These are phyloP conservation scores for Phialophora tarda DNA, from an alignment of 2,329 filamentous ascomycete species.

Conservation along the genomic window DNA sequence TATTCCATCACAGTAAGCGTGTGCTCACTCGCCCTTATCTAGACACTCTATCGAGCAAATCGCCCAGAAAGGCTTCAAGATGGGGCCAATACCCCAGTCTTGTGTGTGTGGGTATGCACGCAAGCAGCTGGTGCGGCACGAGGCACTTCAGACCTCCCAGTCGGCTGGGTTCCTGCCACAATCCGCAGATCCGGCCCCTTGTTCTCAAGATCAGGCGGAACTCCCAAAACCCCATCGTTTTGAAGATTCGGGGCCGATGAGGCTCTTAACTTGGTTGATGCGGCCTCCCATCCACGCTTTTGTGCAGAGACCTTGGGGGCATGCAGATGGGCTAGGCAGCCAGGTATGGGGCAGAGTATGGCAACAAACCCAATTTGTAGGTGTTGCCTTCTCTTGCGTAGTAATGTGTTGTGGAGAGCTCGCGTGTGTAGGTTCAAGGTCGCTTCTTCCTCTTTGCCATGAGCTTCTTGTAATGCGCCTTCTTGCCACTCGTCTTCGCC, in stretches of 20 bases:
- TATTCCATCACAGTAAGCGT: neutral
- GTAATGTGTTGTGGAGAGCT: neutral
- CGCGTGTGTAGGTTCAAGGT: conserved; percentile 11
- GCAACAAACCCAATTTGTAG: neutral
- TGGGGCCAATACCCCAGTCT: neutral
- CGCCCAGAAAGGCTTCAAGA: neutral
- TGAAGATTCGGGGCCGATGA: neutral
- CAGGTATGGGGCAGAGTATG: neutral
- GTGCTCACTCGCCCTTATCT: neutral
- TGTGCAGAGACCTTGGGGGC: neutral
- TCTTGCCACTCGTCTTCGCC: conserved; percentile 84
- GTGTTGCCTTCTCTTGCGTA: neutral
- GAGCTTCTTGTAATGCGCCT: conserved; percentile 83
- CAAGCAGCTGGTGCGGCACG: neutral
- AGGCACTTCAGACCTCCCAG: neutral
- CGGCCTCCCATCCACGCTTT: neutral
- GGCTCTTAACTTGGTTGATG: neutral
- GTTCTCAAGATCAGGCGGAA: neutral
- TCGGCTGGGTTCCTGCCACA: conserved; percentile 2
- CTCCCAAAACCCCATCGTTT: neutral
- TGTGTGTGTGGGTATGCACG: neutral
- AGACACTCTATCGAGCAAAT: neutral
- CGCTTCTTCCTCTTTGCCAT: conserved; percentile 60
- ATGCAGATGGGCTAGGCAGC: neutral
- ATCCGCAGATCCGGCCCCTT: neutral